Percentiles rank a stretch among this genome's conserved stretches.
These are phyloP conservation scores for Penicillium sp. DNA, from an alignment of 2,329 filamentous ascomycete genomes.

Conservation along the genomic window DNA sequence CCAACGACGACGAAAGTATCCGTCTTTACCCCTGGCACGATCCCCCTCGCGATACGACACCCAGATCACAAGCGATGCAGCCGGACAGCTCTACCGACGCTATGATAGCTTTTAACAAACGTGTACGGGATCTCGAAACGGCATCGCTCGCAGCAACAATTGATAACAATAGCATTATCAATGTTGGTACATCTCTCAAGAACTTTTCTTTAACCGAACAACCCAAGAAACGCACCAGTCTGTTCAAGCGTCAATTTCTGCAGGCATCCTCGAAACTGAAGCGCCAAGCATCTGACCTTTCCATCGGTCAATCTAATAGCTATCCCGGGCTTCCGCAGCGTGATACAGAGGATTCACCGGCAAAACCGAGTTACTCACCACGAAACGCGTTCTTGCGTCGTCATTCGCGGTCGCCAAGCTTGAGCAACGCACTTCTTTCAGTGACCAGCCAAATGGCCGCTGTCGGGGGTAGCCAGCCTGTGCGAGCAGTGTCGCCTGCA, in stretches of 20 bases:
- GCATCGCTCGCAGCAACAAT: constrained; percentile 49
- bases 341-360: constrained; percentile 16
- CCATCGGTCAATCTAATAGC: constrained; percentile 23
- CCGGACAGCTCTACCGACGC: constrained; percentile 48
- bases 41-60: constrained; percentile 25
- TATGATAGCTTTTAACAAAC: constrained; percentile 45
- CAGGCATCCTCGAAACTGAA: constrained; percentile 42
- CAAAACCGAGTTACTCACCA: constrained; percentile 29
- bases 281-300: constrained; percentile 32
- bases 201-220: constrained; percentile 30
- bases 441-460: constrained; percentile 41
- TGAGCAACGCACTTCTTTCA: constrained; percentile 38
- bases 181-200: constrained; percentile 38
- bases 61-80: constrained; percentile 33
- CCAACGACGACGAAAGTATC: constrained; percentile 23
- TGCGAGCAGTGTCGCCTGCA: constrained; percentile 43
- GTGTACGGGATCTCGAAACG: constrained; percentile 46
- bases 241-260: constrained; percentile 38
- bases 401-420: constrained; percentile 30
- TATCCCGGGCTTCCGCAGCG: constrained; percentile 19
- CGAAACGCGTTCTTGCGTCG: constrained; percentile 31
- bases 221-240: constrained; percentile 39
- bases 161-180: constrained; percentile 43
- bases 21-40: constrained; percentile 45
- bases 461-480: constrained; percentile 48